Evolutionary conservation across 345 rosid species (phyloP).

Genomic region (Lepidium didymum): DNA sequence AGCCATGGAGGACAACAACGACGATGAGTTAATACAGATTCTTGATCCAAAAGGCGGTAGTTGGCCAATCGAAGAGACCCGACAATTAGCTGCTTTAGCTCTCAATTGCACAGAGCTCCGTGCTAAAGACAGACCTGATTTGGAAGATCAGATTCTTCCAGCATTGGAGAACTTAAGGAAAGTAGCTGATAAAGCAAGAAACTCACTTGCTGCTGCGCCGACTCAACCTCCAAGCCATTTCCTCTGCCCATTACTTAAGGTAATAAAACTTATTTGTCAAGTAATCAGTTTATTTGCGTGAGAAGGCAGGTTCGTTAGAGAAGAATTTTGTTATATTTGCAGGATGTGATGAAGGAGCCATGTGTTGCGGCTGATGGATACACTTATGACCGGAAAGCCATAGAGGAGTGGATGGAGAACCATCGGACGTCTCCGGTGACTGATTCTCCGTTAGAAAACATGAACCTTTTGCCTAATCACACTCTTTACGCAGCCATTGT

Average conservation of each 20-base stretch:
- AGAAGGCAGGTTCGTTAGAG: not conserved
- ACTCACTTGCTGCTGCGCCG: not conserved
- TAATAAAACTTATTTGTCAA: slow-evolving; percentile 20
- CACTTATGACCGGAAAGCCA: slow-evolving; percentile 67
- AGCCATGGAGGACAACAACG: slow-evolving; percentile 40
- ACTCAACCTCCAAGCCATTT: slow-evolving; percentile 53
- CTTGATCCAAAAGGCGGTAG: slow-evolving; percentile 61
- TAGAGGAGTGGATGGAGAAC: slow-evolving; percentile 59
- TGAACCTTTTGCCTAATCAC: slow-evolving; percentile 59
- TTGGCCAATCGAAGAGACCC: slow-evolving; percentile 75
- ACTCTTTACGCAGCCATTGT: slow-evolving; percentile 54
- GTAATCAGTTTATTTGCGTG: not conserved
- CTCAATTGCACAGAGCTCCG: slow-evolving; percentile 68
- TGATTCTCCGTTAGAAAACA: slow-evolving; percentile 36
- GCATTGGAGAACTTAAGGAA: slow-evolving; percentile 50
- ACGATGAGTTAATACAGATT: slow-evolving; percentile 35
- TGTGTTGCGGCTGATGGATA: slow-evolving; percentile 89
- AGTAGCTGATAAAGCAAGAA: slow-evolving; percentile 40
- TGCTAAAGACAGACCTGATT: slow-evolving; percentile 49
- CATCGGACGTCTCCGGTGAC: slow-evolving; percentile 66
- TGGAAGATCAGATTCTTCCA: slow-evolving; percentile 60
- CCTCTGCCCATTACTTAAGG: slow-evolving; percentile 79
- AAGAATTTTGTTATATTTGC: slow-evolving; percentile 2
- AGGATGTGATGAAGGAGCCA: slow-evolving; percentile 80
- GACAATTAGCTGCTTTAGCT: slow-evolving; percentile 50